These are phyloP conservation scores for Candida jianshihensis DNA, from an alignment of 805 yeast genomes.

Conservation along the genomic window DNA sequence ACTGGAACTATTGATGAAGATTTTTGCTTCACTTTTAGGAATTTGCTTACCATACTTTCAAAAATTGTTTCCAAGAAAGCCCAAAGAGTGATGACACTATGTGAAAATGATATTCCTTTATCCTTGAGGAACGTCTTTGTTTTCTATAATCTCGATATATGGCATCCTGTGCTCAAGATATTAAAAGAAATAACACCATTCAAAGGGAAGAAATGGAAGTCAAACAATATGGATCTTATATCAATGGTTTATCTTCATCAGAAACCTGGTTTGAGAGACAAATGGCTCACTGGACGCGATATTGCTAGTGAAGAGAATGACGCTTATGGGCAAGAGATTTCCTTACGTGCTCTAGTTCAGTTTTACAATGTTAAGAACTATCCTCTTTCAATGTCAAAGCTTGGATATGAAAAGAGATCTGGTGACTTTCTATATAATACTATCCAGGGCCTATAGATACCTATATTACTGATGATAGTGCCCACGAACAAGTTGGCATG, in stretches of 20 bases:
- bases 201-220: conserved; percentile 92
- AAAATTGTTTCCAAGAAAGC: conserved; percentile 59
- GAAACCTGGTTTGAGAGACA: conserved; percentile 65
- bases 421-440: conserved; percentile 41
- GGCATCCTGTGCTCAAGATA: conserved; percentile 64
- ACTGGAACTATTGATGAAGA: conserved; percentile 16
- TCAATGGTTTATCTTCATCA: conserved; percentile 79
- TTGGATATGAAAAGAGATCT: conserved; percentile 45
- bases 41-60: conserved; percentile 49
- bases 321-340: conserved; percentile 80
- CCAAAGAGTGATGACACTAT: conserved; percentile 61
- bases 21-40: conserved; percentile 41
- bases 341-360: conserved; percentile 70
- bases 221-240: conserved; percentile 87
- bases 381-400: conserved; percentile 39
- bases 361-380: conserved; percentile 65
- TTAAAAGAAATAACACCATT: conserved; percentile 79
- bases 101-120: conserved; percentile 58
- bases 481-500: too few species aligned
- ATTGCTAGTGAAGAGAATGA: conserved; percentile 66
- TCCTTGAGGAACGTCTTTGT: conserved; percentile 49
- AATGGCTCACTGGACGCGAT: conserved; percentile 84
- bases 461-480: too few species aligned
- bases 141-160: conserved; percentile 55
- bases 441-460: too few species aligned